These are phyloP conservation scores for Echinosophora koreensis DNA, from an alignment of 306 rosid species.

Conservation along the genomic window DNA sequence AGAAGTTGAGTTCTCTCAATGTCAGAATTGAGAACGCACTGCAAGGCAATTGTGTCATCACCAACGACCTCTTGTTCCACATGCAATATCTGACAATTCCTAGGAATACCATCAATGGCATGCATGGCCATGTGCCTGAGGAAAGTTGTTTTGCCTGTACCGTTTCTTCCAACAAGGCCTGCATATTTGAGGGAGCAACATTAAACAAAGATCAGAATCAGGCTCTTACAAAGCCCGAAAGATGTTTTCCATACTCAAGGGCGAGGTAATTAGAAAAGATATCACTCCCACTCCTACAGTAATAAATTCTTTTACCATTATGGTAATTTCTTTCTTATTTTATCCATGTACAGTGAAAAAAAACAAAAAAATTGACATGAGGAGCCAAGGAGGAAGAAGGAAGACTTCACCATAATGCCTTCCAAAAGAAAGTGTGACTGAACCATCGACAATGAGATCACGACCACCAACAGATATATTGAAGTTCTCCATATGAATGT, in stretches of 20 bases:
- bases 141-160: constrained; percentile 97
- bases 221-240: background rate
- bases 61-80: constrained; percentile 98
- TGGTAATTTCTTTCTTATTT: background rate
- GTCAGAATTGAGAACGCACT: constrained; percentile 95
- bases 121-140: constrained; percentile 98
- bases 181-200: constrained; percentile 29
- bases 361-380: background rate
- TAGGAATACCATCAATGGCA: constrained; percentile 95
- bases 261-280: background rate
- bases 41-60: constrained; percentile 85
- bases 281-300: background rate
- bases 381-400: background rate
- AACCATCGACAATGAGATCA: constrained; percentile 93
- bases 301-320: background rate
- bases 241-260: background rate
- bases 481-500: constrained; percentile 90
- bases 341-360: background rate
- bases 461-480: constrained; percentile 96
- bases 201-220: background rate
- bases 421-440: constrained; percentile 90
- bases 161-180: constrained; percentile 98
- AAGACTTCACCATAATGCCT: constrained; percentile 85
- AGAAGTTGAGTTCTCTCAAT: constrained; percentile 84
- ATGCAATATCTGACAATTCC: constrained; percentile 92